Evolutionary conservation across 1,284 basidiomycete genomes (phyloP).

Genomic region (Cutaneotrichosporon daszewskae): DNA sequence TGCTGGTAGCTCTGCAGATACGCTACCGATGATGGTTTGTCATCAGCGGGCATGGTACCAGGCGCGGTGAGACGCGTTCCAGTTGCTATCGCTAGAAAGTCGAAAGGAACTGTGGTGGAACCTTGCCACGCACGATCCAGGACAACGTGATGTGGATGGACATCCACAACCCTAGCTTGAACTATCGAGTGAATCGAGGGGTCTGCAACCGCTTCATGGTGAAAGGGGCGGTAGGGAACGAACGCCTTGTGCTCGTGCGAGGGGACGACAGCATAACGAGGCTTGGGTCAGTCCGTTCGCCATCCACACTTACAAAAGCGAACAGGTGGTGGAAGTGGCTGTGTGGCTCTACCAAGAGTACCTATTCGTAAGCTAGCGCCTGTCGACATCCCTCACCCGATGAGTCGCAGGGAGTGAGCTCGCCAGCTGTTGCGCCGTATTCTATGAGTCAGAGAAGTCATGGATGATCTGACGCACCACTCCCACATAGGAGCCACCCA

Average conservation of each 20-base stretch:
- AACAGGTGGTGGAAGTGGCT: slow-evolving; percentile 34
- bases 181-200: slow-evolving; percentile 9
- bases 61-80: slow-evolving; percentile 34
- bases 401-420: slow-evolving; percentile 7
- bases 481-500: slow-evolving; percentile 27
- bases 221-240: slow-evolving; percentile 45
- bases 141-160: slow-evolving; percentile 5
- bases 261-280: slow-evolving; percentile 59
- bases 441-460: slow-evolving; percentile 4
- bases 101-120: slow-evolving; percentile 20
- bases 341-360: slow-evolving; percentile 32
- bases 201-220: too few species aligned
- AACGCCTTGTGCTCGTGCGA: slow-evolving; percentile 69
- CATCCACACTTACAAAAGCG: slow-evolving; percentile 19
- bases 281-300: slow-evolving; percentile 21
- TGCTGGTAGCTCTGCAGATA: slow-evolving; percentile 24
- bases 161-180: slow-evolving; percentile 10
- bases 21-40: slow-evolving; percentile 16
- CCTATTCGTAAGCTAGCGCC: slow-evolving; percentile 1
- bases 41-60: slow-evolving; percentile 26
- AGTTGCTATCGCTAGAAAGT: slow-evolving; percentile 39
- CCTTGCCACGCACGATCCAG: slow-evolving; percentile 20
- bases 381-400: background rate
- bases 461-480: slow-evolving; percentile 5
- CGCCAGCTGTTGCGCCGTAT: slow-evolving; percentile 21